phyloP scores from a whole-genome alignment of 768 basidiomycete genomes.

The Austroboletus festivus region DNA sequence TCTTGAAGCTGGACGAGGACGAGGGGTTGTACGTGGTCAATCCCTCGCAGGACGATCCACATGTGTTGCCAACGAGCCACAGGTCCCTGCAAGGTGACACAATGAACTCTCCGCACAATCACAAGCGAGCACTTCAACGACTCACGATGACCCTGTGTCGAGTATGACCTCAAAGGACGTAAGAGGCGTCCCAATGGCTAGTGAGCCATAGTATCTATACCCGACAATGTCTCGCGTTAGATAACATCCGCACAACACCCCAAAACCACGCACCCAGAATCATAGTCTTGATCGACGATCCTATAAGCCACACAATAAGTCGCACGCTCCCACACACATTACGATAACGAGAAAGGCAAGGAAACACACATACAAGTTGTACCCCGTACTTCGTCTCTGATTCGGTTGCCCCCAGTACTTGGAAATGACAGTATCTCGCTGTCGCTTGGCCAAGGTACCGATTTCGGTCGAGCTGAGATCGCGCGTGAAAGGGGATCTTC shows the following conservation, averaged over 20 bases:
- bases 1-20: conserved; percentile 37
- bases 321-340: background rate
- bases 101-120: conserved; percentile 8
- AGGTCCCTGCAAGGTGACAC: conserved; percentile 39
- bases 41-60: conserved; percentile 30
- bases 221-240: conserved; percentile 1
- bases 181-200: conserved; percentile 46
- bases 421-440: conserved; percentile 38
- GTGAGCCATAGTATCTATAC: conserved; percentile 37
- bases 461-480: conserved; percentile 5
- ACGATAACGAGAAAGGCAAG: background rate
- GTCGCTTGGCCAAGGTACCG: conserved; percentile 38
- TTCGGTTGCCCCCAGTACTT: conserved; percentile 44
- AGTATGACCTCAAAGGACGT: conserved; percentile 47
- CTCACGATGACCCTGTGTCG: conserved; percentile 48
- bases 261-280: conserved; percentile 50
- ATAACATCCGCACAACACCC: background rate
- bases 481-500: conserved; percentile 9
- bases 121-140: background rate
- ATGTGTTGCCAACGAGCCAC: conserved; percentile 44
- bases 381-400: conserved; percentile 45
- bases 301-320: conserved; percentile 33
- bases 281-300: conserved; percentile 59
- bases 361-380: conserved; percentile 44
- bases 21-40: conserved; percentile 32